Conservation (phyloP, 768 basidiomycete species). For the Mycena leptocephala region DNA sequence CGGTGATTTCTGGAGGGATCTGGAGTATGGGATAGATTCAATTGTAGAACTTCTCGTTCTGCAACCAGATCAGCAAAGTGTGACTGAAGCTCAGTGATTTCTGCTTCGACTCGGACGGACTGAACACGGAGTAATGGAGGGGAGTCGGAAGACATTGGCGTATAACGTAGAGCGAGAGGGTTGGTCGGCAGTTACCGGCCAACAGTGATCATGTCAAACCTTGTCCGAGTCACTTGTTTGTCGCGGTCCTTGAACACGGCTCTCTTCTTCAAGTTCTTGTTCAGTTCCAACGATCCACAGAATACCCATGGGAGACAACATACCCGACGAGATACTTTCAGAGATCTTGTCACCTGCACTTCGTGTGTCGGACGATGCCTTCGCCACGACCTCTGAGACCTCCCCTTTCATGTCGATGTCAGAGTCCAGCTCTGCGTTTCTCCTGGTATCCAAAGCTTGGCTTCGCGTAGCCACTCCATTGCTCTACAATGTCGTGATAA, state of each 20-base stretch:
- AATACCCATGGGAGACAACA: neutral
- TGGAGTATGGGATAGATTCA: conserved; percentile 5
- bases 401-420: neutral
- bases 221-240: no score
- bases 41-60: neutral
- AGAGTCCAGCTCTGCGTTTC: conserved; percentile 20
- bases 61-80: neutral
- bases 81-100: neutral
- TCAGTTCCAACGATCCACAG: neutral
- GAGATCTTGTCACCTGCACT: conserved; percentile 22
- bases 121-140: neutral
- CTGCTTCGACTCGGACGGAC: neutral
- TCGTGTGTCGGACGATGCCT: conserved; percentile 1
- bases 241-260: no score
- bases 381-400: neutral
- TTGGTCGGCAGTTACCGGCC: no score
- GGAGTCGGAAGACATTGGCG: neutral
- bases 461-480: conserved; percentile 26
- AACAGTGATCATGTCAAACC: no score
- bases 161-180: no score
- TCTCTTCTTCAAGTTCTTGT: neutral
- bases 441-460: conserved; percentile 25
- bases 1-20: neutral
- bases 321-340: conserved; percentile 21
- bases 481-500: conserved; percentile 17